A percentile compares a stretch with the other conserved stretches of the same genome.
phyloP scores from a whole-genome alignment of 352 stramenopile species.

The Phytopythium boreale region DNA sequence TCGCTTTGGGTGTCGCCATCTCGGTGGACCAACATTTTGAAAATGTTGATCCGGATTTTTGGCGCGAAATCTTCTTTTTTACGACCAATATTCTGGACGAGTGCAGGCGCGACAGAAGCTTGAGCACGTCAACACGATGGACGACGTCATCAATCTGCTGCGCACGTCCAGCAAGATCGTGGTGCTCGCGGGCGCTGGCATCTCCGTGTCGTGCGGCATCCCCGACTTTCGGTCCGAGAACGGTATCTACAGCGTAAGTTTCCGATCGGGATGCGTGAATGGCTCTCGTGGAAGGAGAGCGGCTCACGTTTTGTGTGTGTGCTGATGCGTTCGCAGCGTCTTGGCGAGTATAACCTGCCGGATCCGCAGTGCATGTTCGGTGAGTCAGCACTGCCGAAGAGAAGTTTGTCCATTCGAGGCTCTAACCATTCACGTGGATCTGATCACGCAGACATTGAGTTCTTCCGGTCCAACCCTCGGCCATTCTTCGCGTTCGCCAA shows the following conservation, averaged over 20 bases:
- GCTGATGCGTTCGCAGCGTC: slow-evolving; percentile 28
- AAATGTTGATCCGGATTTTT: too few species aligned
- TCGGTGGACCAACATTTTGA: too few species aligned
- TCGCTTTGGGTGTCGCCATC: background rate
- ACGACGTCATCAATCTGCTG: slow-evolving; percentile 77
- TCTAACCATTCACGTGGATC: background rate
- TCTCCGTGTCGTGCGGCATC: slow-evolving; percentile 96
- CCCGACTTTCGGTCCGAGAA: slow-evolving; percentile 97
- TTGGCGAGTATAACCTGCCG: slow-evolving; percentile 79
- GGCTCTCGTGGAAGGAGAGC: too few species aligned
- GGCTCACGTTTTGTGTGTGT: background rate
- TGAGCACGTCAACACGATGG: slow-evolving; percentile 52
- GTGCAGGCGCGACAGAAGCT: slow-evolving; percentile 43
- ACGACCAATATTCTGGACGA: too few species aligned
- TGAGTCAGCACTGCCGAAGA: slow-evolving; percentile 15
- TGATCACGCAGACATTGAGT: slow-evolving; percentile 91
- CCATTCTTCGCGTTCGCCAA: slow-evolving; percentile 98
- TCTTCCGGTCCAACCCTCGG: slow-evolving; percentile 94
- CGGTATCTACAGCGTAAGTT: slow-evolving; percentile 87
- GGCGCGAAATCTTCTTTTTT: too few species aligned
- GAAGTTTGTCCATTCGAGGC: background rate
- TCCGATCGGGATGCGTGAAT: background rate
- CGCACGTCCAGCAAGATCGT: slow-evolving; percentile 87
- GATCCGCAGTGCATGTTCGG: slow-evolving; percentile 88
- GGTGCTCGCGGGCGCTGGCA: slow-evolving; percentile 93